These are phyloP conservation scores for Penicillium aurantiogriseum DNA, from an alignment of 2,329 filamentous ascomycete species.

Conservation along the genomic window DNA sequence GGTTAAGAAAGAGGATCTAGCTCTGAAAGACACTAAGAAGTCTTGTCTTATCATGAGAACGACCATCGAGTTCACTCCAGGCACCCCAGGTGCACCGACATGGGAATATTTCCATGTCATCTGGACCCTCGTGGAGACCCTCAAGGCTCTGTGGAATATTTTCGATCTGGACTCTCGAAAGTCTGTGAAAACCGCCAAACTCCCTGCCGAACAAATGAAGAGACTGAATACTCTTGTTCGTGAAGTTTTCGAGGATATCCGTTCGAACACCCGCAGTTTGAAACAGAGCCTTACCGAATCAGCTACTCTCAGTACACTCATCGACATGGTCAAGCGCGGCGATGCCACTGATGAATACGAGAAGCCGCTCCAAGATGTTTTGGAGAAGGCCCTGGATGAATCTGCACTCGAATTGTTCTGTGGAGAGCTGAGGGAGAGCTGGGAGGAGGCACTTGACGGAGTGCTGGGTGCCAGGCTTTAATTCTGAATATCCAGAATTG, in stretches of 20 bases:
- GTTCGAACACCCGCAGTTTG: conserved; percentile 36
- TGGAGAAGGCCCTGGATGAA: conserved; percentile 39
- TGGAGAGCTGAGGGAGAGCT: conserved; percentile 48
- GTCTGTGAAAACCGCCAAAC: conserved; percentile 29
- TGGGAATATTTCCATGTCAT: conserved; percentile 44
- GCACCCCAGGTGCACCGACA: conserved; percentile 33
- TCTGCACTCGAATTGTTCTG: conserved; percentile 44
- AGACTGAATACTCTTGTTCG: conserved; percentile 25
- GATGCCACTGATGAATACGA: conserved; percentile 23
- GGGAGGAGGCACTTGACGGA: conserved; percentile 47
- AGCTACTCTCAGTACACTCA: conserved; percentile 43
- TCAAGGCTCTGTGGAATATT: conserved; percentile 41
- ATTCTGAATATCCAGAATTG: neutral
- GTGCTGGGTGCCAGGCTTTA: conserved; percentile 35
- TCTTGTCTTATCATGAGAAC: conserved; percentile 26
- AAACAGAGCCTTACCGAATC: conserved; percentile 41
- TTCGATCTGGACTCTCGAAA: conserved; percentile 33
- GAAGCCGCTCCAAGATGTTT: conserved; percentile 28
- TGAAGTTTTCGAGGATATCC: conserved; percentile 36
- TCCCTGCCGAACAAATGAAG: conserved; percentile 38
- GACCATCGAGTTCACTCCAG: conserved; percentile 26
- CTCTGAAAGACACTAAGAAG: conserved; percentile 18
- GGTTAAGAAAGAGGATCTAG: conserved; percentile 25
- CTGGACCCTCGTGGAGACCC: conserved; percentile 41
- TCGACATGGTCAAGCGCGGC: conserved; percentile 38